Percentiles rank a stretch among this genome's conserved stretches.
These are phyloP conservation scores for Fusarium aywerte DNA, from an alignment of 2,329 filamentous ascomycete species.

Conservation along the genomic window DNA sequence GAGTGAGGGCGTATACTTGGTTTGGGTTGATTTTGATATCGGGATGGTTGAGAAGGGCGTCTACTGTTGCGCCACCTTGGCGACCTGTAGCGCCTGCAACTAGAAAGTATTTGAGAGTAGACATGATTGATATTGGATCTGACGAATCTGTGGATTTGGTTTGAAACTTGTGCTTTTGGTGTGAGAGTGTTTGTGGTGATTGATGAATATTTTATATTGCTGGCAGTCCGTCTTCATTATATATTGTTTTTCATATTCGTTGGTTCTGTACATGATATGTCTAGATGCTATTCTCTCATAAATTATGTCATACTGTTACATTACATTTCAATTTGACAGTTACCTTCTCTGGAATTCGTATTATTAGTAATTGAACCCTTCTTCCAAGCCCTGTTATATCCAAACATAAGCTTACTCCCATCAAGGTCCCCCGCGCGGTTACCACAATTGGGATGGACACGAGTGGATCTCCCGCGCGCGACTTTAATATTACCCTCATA, in stretches of 20 bases:
- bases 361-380: not conserved
- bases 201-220: not conserved
- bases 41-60: slow-evolving; percentile 42
- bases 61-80: slow-evolving; percentile 46
- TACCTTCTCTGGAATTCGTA: not conserved
- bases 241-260: not conserved
- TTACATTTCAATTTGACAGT: not conserved
- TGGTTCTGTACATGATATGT: not conserved
- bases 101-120: slow-evolving; percentile 30
- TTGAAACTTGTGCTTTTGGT: too few species aligned
- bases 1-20: slow-evolving; percentile 60
- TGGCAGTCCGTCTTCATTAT: not conserved
- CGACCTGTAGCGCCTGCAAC: slow-evolving; percentile 48
- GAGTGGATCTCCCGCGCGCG: not conserved
- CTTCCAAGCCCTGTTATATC: not conserved
- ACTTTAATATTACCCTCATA: not conserved
- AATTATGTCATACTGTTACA: not conserved
- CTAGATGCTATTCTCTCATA: too few species aligned
- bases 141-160: not conserved
- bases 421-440: slow-evolving; percentile 6
- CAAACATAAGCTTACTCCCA: not conserved
- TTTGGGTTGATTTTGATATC: slow-evolving; percentile 57
- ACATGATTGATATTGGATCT: not conserved
- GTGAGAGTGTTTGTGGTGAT: not conserved
- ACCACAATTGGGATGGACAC: not conserved